Evolutionary conservation across 1,139 yeast genomes (phyloP).

Genomic region (Blastobotrys arbuscula): DNA sequence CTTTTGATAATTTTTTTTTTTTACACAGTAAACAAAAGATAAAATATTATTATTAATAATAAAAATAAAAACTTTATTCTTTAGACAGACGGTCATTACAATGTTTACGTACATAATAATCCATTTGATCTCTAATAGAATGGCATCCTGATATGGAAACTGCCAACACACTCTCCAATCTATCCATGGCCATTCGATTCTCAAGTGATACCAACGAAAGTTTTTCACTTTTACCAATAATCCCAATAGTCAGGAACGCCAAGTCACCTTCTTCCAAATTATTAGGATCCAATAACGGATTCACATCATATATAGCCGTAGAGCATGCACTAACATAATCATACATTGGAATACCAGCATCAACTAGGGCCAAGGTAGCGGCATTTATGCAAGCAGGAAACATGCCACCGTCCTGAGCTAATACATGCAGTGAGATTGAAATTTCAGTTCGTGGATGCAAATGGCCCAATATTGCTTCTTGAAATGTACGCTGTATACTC

Average conservation of each 20-base stretch:
- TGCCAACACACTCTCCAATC: conserved; percentile 69
- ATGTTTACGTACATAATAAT: conserved; percentile 68
- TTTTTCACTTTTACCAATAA: conserved; percentile 76
- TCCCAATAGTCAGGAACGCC: conserved; percentile 75
- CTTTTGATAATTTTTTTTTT: no score
- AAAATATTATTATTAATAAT: neutral
- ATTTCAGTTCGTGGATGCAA: conserved; percentile 81
- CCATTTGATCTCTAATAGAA: conserved; percentile 78
- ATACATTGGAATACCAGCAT: conserved; percentile 93
- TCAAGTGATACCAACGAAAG: conserved; percentile 64
- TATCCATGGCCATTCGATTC: conserved; percentile 79
- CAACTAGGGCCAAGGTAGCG: conserved; percentile 82
- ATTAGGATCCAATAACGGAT: conserved; percentile 75
- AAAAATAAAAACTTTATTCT: conserved; percentile 18
- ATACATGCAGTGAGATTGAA: conserved; percentile 63
- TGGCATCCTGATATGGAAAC: conserved; percentile 89
- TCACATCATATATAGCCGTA: conserved; percentile 70
- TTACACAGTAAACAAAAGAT: neutral
- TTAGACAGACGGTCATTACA: conserved; percentile 46
- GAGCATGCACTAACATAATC: conserved; percentile 80
- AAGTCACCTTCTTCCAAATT: conserved; percentile 78
- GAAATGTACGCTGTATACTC: conserved; percentile 71
- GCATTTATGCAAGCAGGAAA: conserved; percentile 79
- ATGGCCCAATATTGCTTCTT: conserved; percentile 67
- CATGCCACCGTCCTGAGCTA: conserved; percentile 88